Base-by-base conservation (phyloP, 2,329 filamentous ascomycete species). In the Fusarium kyushuense region DNA sequence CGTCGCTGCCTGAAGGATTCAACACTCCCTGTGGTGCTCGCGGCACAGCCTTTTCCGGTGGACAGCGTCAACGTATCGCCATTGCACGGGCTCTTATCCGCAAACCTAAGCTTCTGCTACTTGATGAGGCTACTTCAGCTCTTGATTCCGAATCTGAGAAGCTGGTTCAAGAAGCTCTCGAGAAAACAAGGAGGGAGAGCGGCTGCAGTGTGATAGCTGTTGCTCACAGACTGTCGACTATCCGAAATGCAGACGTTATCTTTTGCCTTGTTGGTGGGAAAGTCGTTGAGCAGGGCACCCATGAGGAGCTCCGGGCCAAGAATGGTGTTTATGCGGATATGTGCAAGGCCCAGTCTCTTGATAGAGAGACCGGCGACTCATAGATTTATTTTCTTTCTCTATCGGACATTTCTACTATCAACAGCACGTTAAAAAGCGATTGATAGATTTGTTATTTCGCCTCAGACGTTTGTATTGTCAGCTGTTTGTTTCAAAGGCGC, bases 21-120 rank as follows among this genome's bases (percentile, higher is more conserved):
- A 79, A 83, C 2, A 89, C 88, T 0, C 78, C 80, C 3, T 87
- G 90, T 5, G 89, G 89, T 5, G 84, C 89, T 67, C 83, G 84
- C 21, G 89, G 89, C 1, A 84, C 86, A 35, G 87, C 89, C 70
- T 78, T 92, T 2, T 90, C 87, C 3, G 90, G 90, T 29, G 90
- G 90, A 1, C 89, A 92, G 72, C 80, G 88, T 17, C 89, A 92
- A 74, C 85, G 88, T 11, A 83, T 91, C 30, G 88, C 89, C 2
- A 91, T 92, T 61, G 89, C 90, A 1, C 83, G 90, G 16, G 87
- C 87, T 16, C 87, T 92, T 48, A 81, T 91, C 49, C 85, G 87
- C 27, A 80, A 87, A 46, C 89, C 90, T 0, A 78, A 80, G 3
- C 85, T 92, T 13, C 78, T 92, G 3, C 84, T 92, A 10, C 79